Conservation (phyloP, 176 grass and related monocot genomes). For the Oryza rufipogon region DNA sequence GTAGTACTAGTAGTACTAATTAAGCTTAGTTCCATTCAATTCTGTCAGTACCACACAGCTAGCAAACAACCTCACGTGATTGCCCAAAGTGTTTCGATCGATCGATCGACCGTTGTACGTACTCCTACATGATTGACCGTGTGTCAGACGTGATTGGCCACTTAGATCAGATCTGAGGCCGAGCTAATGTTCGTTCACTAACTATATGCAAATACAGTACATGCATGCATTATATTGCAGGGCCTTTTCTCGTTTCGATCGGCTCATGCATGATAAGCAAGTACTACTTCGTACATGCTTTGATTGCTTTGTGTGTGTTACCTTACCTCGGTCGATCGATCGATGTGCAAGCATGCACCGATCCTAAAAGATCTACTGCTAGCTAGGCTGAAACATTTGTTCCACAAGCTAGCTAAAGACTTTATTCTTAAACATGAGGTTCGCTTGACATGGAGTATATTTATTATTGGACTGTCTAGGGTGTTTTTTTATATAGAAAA, state of each 20-base stretch:
- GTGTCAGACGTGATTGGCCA: neutral
- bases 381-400: too few relatives aligned
- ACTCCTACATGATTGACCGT: neutral
- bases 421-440: too few relatives aligned
- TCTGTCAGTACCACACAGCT: neutral
- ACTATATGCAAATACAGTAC: neutral
- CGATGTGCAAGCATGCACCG: too few relatives aligned
- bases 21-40: neutral
- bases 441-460: too few relatives aligned
- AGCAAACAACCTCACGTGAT: constrained; percentile 32
- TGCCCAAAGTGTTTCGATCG: neutral
- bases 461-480: too few relatives aligned
- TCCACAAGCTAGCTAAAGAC: too few relatives aligned
- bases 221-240: neutral
- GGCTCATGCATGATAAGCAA: neutral
- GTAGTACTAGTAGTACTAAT: neutral
- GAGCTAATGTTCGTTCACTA: neutral
- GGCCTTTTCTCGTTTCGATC: neutral
- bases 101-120: neutral
- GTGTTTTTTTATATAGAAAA: too few relatives aligned
- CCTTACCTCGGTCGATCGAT: too few relatives aligned
- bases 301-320: too few relatives aligned
- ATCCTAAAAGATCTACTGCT: too few relatives aligned
- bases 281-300: too few relatives aligned
- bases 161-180: neutral